A percentile compares a stretch with the other conserved stretches of the same genome.
Conservation (phyloP, 257 asterid species). For the Solanum chmielewskii region DNA sequence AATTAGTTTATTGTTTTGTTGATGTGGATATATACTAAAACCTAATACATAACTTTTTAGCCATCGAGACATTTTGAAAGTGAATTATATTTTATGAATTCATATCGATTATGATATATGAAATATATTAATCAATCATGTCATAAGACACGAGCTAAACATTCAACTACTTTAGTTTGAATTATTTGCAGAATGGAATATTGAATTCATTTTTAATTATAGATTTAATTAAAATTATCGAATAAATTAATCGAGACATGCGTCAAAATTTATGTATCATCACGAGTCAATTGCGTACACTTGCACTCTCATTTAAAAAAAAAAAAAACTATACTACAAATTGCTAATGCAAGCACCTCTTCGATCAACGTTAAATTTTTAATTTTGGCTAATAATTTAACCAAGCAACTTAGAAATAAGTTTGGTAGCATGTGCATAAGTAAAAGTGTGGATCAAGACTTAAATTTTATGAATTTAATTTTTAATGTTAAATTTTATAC, state of each 20-base stretch:
- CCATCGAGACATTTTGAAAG: background rate
- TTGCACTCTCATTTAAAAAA: background rate
- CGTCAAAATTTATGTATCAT: no score
- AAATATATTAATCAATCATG: background rate
- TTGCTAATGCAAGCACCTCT: background rate
- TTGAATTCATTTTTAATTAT: background rate
- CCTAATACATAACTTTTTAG: background rate
- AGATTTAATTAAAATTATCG: rapidly evolving
- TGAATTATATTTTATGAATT: background rate
- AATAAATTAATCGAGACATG: background rate
- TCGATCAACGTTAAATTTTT: background rate
- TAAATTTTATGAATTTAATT: no score
- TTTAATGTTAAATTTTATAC: no score
- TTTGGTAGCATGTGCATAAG: background rate
- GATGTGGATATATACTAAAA: background rate
- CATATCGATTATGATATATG: background rate
- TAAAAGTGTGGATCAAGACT: no score
- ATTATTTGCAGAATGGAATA: background rate
- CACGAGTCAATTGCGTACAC: background rate
- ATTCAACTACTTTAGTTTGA: no score
- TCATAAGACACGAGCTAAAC: background rate
- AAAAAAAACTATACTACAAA: background rate
- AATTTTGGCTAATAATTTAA: no score
- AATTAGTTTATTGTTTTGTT: background rate
- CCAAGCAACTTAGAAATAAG: background rate